A percentile compares a stretch with the other conserved stretches of the same genome.
Conservation (phyloP, 1,284 basidiomycete genomes). For the Heliocybe sulcata region DNA sequence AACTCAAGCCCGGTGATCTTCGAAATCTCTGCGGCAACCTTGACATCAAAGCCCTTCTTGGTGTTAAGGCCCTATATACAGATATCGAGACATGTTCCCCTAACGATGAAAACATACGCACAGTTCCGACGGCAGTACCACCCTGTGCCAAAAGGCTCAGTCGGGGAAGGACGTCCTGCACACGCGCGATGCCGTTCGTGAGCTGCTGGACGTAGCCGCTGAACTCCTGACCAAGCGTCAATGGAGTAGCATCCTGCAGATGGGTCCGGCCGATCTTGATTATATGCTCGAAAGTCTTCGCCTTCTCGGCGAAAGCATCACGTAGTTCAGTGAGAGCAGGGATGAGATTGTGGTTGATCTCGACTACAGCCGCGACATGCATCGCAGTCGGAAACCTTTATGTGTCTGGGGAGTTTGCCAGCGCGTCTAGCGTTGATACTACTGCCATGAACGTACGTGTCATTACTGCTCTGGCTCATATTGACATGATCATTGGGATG, state of each 20-base stretch:
- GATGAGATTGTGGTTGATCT: slow-evolving; percentile 76
- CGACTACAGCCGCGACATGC: slow-evolving; percentile 95
- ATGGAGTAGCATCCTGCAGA: slow-evolving; percentile 95
- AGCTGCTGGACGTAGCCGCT: slow-evolving; percentile 97
- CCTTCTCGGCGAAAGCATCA: slow-evolving; percentile 80
- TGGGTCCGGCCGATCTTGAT: slow-evolving; percentile 99
- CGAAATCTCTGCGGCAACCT: slow-evolving; percentile 89
- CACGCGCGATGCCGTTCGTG: slow-evolving; percentile 84
- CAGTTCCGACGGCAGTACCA: slow-evolving; percentile 97
- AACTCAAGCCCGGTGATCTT: slow-evolving; percentile 89
- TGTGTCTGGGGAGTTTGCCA: not conserved
- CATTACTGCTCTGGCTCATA: slow-evolving; percentile 98
- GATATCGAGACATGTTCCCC: slow-evolving; percentile 2
- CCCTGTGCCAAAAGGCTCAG: slow-evolving; percentile 93
- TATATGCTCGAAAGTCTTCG: slow-evolving; percentile 78
- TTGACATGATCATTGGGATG: slow-evolving; percentile 99
- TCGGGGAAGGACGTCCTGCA: slow-evolving; percentile 81
- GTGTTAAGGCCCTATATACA: slow-evolving; percentile 87
- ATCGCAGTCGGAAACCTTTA: slow-evolving; percentile 95
- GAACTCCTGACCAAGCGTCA: slow-evolving; percentile 98
- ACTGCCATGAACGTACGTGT: slow-evolving; percentile 58
- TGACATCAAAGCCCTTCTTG: slow-evolving; percentile 92
- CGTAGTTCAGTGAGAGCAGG: slow-evolving; percentile 84
- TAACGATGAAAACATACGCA: slow-evolving; percentile 29
- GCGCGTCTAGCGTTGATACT: not conserved